phyloP scores from a whole-genome alignment of 2,329 filamentous ascomycete species.

The Monosporascus ibericus region DNA sequence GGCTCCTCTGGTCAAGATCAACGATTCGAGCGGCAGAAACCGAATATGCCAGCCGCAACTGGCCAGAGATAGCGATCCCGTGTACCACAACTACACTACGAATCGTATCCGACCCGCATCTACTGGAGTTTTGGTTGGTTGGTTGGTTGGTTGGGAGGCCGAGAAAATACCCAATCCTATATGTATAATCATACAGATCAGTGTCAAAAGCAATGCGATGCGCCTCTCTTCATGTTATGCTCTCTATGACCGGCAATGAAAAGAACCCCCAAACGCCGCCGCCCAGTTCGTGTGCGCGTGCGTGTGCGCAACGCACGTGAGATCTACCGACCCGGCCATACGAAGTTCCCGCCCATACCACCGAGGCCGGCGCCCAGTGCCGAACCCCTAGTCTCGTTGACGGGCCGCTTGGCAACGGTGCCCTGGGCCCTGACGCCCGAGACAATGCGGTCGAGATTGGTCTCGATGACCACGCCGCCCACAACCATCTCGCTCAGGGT shows the following conservation, averaged over 20 bases:
- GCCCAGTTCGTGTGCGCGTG: slow-evolving; percentile 8
- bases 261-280: slow-evolving; percentile 8
- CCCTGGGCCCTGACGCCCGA: slow-evolving; percentile 75
- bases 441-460: slow-evolving; percentile 81
- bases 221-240: slow-evolving; percentile 11
- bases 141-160: slow-evolving; percentile 12
- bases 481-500: slow-evolving; percentile 91
- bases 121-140: slow-evolving; percentile 22
- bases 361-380: slow-evolving; percentile 44
- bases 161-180: slow-evolving; percentile 20
- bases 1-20: slow-evolving; percentile 21
- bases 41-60: slow-evolving; percentile 10
- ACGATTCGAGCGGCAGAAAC: slow-evolving; percentile 15
- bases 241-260: not conserved
- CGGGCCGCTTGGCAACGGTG: slow-evolving; percentile 69
- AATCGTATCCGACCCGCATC: slow-evolving; percentile 15
- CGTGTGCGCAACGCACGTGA: slow-evolving; percentile 1
- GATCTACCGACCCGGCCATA: slow-evolving; percentile 37
- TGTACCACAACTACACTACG: slow-evolving; percentile 10
- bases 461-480: slow-evolving; percentile 90
- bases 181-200: slow-evolving; percentile 1
- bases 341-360: slow-evolving; percentile 53
- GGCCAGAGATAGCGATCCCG: slow-evolving; percentile 7
- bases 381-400: slow-evolving; percentile 57
- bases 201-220: not conserved